A percentile compares a stretch with the other conserved stretches of the same genome.
phyloP scores from a whole-genome alignment of 441 rosid species.

The Adansonia gregorii region DNA sequence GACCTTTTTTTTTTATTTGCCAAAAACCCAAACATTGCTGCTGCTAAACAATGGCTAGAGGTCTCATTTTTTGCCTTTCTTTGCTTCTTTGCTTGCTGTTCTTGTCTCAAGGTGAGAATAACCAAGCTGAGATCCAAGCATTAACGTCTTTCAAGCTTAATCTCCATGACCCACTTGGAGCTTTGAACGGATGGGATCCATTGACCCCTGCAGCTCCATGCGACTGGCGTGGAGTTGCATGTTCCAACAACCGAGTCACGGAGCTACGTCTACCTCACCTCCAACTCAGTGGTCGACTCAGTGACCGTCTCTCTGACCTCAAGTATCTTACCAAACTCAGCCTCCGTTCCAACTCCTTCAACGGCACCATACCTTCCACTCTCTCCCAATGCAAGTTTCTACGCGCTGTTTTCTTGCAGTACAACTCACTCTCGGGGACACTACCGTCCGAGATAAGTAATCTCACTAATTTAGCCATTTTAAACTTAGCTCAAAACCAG shows the following conservation, averaged over 20 bases:
- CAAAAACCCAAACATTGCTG: neutral
- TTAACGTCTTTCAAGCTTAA: slow-evolving; percentile 70
- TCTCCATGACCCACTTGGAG: slow-evolving; percentile 78
- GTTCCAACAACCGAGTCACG: slow-evolving; percentile 58
- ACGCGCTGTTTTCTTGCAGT: slow-evolving; percentile 77
- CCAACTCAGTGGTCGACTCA: slow-evolving; percentile 70
- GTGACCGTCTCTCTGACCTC: slow-evolving; percentile 56
- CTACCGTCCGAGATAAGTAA: slow-evolving; percentile 65
- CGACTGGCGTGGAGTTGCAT: slow-evolving; percentile 83
- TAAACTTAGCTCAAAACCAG: slow-evolving; percentile 69
- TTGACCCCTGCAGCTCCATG: slow-evolving; percentile 80
- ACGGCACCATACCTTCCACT: slow-evolving; percentile 79
- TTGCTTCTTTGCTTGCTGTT: slow-evolving; percentile 39
- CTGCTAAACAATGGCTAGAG: slow-evolving; percentile 27
- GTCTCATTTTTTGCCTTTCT: slow-evolving; percentile 26
- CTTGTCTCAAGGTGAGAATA: slow-evolving; percentile 36
- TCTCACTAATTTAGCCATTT: slow-evolving; percentile 59
- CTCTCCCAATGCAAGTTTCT: slow-evolving; percentile 74
- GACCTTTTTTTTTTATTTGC: neutral
- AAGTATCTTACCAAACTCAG: slow-evolving; percentile 65
- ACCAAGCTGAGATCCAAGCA: slow-evolving; percentile 63
- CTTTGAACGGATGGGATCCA: slow-evolving; percentile 75
- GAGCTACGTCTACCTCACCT: slow-evolving; percentile 85
- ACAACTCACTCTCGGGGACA: slow-evolving; percentile 79
- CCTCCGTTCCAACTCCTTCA: slow-evolving; percentile 78